Base-by-base conservation (phyloP, 306 rosid genomes). In the Glycine tomentella region DNA sequence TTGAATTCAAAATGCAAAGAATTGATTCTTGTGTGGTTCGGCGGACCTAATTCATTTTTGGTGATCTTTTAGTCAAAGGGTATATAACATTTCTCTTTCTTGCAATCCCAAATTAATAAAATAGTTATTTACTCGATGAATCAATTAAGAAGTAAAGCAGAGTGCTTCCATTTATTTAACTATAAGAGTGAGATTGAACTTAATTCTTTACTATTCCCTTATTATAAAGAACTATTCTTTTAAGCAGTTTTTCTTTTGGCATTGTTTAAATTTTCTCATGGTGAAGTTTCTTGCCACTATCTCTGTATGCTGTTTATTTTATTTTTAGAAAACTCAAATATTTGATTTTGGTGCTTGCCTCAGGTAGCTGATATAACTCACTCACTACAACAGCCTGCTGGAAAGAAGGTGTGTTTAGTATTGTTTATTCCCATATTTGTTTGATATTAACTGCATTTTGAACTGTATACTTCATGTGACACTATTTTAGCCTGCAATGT, bases 281-380 rank as follows among this genome's bases (percentile, higher is more conserved):
- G 45, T 85, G 62, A 71, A 52, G 34, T 61, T 67, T 58, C 71
- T 58, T 63, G 51, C 16, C 67, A 9, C 62, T 57, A 31, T 66
- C 50, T 77, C 14, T 45, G 9, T 71, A 75, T 7, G 36, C 56
- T 46, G 46, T 56, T 56, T 69, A 14, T 80, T 48, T 81, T 80
- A n/a, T 48, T 25, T 25, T 0, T 25, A 58, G 72, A 78, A 69
- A 61, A 64, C 79, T 81, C 38, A 65, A 74, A 63, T 53, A 58
- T 77, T 55, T 79, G 64, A 77, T 64, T 73, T 6, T 62, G 48
- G 50, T 49, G 12, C 50, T 76, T 86, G 65, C 65, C 74, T 57
- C 88, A 93, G 99, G 98, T 95, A 72, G 97, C 98, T 81, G 99
- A 95, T 80, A 71, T 93, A 50, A 95, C 99, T 11, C 98, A 95